Evolutionary conservation across 352 stramenopile species (phyloP), one percentile per base, ranked within the genome.

Genomic region (Phytopythium vexans): DNA sequence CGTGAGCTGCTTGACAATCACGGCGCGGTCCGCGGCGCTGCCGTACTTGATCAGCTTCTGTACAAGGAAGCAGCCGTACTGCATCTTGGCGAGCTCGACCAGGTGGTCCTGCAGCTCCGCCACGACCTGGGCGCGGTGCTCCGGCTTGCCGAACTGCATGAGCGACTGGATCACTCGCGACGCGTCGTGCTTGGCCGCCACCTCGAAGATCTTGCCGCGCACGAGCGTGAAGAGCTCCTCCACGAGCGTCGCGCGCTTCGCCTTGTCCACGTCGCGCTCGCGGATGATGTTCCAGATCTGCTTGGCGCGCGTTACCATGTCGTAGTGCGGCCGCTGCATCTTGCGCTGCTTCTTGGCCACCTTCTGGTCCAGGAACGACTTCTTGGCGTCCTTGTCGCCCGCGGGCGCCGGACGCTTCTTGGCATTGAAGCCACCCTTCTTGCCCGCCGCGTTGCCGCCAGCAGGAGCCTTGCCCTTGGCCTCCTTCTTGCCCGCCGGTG

Each of bases 11-110:
- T 98, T 96, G 52, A 92, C 72, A 49, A 94, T 82, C 11, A 66
- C 60, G 21, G 73, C 77, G 37, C 89, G 87, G 56, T 96, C 78
- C 41, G 92, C 70, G 32, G 79, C 79, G 48, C 68, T 75, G 59
- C 90, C 92, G 72, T 98, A 98, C 62, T 97, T 93, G 71, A 98
- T 96, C 67, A 98, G 92, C 67, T 98, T 98, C 50, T 98, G 82
- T 54, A 98, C 93, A n/a, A 97, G 71, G 71, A 98, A 98, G 79
- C 93, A 92, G n/a, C 85, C 90, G 71, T 99, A 98, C 65, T 98
- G 95, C 74, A 92, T 96, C 82, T 98, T 98, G 61, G 87, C 79
- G 27, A 99, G 56, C 45, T 98, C 92, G 8, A 94, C 64, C n/a
- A 98, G 77, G 57, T 96, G 80, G 35, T 92, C 86, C 54, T 94